phyloP scores from a whole-genome alignment of 2,329 filamentous ascomycete genomes.

The Colletotrichum eleusines region DNA sequence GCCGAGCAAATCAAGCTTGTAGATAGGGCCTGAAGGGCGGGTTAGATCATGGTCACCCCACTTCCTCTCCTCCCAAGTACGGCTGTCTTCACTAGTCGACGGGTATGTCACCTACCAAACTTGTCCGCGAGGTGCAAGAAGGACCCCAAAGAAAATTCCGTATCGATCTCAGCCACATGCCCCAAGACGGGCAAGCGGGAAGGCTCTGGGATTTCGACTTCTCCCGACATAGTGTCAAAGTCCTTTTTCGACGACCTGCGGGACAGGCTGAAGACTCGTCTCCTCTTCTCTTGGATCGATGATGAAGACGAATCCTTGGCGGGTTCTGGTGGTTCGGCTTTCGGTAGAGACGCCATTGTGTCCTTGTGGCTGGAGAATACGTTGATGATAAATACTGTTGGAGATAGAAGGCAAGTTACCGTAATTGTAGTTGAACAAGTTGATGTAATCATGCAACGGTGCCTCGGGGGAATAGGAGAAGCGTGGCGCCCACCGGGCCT shows the following conservation, averaged over 20 bases:
- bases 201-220: constrained; percentile 55
- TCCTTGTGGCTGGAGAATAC: background rate
- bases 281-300: constrained; percentile 6
- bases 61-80: too few relatives aligned
- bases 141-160: constrained; percentile 66
- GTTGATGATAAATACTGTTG: background rate
- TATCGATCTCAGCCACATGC: constrained; percentile 73
- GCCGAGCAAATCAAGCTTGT: constrained; percentile 64
- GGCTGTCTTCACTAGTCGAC: background rate
- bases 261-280: constrained; percentile 27
- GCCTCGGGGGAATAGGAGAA: background rate
- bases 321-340: too few relatives aligned
- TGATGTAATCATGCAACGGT: background rate
- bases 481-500: background rate
- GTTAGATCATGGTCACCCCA: background rate
- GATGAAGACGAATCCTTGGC: background rate
- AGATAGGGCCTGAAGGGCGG: constrained; percentile 65
- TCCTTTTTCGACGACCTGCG: constrained; percentile 13
- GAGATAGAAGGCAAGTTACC: too few relatives aligned
- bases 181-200: constrained; percentile 74
- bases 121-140: constrained; percentile 70
- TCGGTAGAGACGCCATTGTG: constrained; percentile 14
- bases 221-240: constrained; percentile 45
- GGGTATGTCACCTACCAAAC: constrained; percentile 64
- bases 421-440: background rate